Evolutionary conservation across 306 rosid genomes (phyloP).

Genomic region (Arachis hypogaea): DNA sequence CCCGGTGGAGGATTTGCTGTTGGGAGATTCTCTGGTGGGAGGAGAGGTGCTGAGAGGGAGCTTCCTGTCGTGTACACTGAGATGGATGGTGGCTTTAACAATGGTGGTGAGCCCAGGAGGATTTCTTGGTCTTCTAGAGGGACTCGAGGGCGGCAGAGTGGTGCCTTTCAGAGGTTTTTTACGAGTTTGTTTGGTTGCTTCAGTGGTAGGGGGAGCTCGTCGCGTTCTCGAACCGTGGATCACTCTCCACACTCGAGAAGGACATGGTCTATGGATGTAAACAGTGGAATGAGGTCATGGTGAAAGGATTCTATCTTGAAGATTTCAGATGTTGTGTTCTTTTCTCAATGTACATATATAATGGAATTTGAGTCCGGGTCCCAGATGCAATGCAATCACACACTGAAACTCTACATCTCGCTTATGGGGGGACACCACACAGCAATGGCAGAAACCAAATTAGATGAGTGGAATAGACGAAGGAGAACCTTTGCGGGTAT

Average conservation of each 20-base stretch:
- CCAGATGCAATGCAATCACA: slow-evolving; percentile 19
- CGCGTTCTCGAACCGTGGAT: slow-evolving; percentile 28
- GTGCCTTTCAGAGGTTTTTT: slow-evolving; percentile 51
- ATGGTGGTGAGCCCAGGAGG: slow-evolving; percentile 69
- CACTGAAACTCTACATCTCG: no score
- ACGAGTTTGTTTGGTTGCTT: slow-evolving; percentile 65
- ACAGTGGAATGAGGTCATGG: slow-evolving; percentile 63
- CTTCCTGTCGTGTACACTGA: slow-evolving; percentile 83
- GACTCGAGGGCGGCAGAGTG: slow-evolving; percentile 54
- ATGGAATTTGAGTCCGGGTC: slow-evolving; percentile 7
- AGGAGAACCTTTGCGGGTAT: slow-evolving; percentile 1
- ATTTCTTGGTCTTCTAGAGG: slow-evolving; percentile 64
- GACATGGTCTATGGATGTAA: slow-evolving; percentile 83
- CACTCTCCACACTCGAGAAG: slow-evolving; percentile 49
- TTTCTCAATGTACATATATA: slow-evolving; percentile 43
- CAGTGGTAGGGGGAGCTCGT: slow-evolving; percentile 44
- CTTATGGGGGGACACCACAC: no score
- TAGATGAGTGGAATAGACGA: background rate
- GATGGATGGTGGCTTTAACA: slow-evolving; percentile 74
- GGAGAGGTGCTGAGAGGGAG: slow-evolving; percentile 73
- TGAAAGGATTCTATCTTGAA: background rate
- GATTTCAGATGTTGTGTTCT: background rate
- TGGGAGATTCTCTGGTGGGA: slow-evolving; percentile 70
- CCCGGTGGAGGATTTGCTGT: slow-evolving; percentile 92
- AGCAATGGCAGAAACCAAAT: slow-evolving; percentile 19